phyloP scores from a whole-genome alignment of 176 grass and related monocot species.

The Lolium rigidum region DNA sequence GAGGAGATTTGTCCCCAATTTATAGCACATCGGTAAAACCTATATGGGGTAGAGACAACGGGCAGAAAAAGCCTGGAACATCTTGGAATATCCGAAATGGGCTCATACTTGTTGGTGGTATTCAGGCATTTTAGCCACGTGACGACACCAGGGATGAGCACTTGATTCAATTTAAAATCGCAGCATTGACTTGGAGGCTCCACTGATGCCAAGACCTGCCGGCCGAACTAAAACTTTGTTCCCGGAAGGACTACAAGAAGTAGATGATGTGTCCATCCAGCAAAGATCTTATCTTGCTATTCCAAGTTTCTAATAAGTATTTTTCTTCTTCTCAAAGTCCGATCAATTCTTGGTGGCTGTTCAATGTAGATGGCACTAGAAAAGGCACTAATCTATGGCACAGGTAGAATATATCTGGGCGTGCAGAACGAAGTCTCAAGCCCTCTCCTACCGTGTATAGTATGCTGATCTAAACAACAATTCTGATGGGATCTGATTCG shows the following conservation, averaged over 20 bases:
- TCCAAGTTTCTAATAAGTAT: not conserved
- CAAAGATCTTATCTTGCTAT: not conserved
- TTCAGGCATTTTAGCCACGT: not conserved
- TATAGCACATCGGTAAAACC: slow-evolving; percentile 14
- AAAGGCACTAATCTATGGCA: not conserved
- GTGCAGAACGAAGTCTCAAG: not conserved
- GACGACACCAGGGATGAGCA: not conserved
- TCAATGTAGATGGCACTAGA: slow-evolving; percentile 13
- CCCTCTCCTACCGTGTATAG: not conserved
- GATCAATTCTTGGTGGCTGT: not conserved
- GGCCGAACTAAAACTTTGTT: not conserved
- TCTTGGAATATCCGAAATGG: slow-evolving; percentile 32
- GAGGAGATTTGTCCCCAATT: not conserved
- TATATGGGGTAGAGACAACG: not conserved
- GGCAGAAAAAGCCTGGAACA: not conserved
- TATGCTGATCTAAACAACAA: not conserved
- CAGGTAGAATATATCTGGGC: not conserved
- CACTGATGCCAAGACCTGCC: not conserved
- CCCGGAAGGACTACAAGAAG: not conserved
- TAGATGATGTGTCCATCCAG: not conserved
- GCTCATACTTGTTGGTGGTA: not conserved
- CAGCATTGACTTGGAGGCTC: not conserved
- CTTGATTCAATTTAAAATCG: not conserved
- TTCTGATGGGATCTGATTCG: not conserved
- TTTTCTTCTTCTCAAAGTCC: not conserved